Evolutionary conservation across 768 basidiomycete genomes (phyloP).

Genomic region (Auriscalpium orientale): DNA sequence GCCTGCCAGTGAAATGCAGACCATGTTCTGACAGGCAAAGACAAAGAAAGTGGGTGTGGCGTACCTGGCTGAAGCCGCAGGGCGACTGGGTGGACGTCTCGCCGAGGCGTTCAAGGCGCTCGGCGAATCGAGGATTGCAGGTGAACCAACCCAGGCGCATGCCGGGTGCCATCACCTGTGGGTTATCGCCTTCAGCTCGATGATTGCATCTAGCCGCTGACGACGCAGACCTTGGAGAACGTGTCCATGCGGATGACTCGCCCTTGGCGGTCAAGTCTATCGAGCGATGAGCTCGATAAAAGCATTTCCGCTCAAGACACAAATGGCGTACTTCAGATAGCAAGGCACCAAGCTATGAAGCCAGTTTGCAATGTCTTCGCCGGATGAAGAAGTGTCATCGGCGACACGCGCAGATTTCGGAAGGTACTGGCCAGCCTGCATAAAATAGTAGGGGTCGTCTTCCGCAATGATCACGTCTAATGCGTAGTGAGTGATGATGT

Average conservation of each 20-base stretch:
- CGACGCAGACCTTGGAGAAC: conserved; percentile 54
- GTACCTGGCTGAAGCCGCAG: conserved; percentile 63
- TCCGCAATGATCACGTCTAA: conserved; percentile 72
- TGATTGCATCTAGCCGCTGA: no score
- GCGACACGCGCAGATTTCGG: conserved; percentile 31
- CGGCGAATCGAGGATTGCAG: conserved; percentile 67
- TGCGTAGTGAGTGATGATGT: neutral
- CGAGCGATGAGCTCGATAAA: no score
- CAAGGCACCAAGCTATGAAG: conserved; percentile 50
- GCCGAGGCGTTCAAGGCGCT: conserved; percentile 59
- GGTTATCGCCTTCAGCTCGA: no score
- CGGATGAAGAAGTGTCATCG: conserved; percentile 1
- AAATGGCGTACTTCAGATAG: conserved; percentile 39
- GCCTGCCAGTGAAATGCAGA: conserved; percentile 25
- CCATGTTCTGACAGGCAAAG: no score
- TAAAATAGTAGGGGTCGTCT: conserved; percentile 79
- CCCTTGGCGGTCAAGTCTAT: conserved; percentile 66
- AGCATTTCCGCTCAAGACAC: no score
- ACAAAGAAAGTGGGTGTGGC: no score
- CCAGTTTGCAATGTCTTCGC: conserved; percentile 37
- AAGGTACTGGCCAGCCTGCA: conserved; percentile 53
- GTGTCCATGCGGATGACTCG: conserved; percentile 80
- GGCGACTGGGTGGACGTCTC: conserved; percentile 68
- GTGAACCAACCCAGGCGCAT: conserved; percentile 77
- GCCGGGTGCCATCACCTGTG: conserved; percentile 70